Base-by-base conservation (phyloP, 192 early-diverging fungal species). In the Linnemannia exigua region DNA sequence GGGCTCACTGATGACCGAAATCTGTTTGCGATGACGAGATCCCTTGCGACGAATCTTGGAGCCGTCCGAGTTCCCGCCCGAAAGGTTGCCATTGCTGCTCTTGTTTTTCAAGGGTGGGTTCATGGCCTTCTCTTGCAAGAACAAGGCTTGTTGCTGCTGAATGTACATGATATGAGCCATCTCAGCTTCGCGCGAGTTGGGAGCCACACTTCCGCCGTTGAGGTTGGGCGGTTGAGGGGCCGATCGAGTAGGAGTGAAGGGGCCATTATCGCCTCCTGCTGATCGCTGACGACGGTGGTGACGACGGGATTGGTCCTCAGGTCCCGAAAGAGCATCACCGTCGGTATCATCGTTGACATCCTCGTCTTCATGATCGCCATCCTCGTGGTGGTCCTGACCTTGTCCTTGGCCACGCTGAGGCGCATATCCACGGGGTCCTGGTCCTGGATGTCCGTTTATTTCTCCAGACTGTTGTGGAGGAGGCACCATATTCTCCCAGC, bases 101-200 rank as follows among this genome's bases (percentile, higher is more conserved):
- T 86, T 86, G 48, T 36, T 74, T 11, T 61, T 31, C 58, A 86
- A 12, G 1, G 84, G 84, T 47, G 74, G 84, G 51, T 86, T 86
- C 78, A 80, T 77, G 61, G 84, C 84, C 63, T 86, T 86, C 36
- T 86, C 84, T 31, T 86, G 77, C 70, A 86, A 70, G 51, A 86
- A 86, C 68, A 86, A 48, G 6, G 84, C 84, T 74, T 86, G 84
- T 19, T 86, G 84, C 54, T 86, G 84, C 47, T 86, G 84, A 31
- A 86, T 86, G 38, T 86, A 86, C 78, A 79, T 86, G 78, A 86
- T 86, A 19, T 86, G 84, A 19, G 84, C 84, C 54, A 86, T 80
- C 16, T 86, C 84, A 2, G 84, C 84, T 70, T 86, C 74, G 5
- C 84, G 84, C 12, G 84, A 52, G 14, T 86, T 86, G 7, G 84